Base-by-base conservation (phyloP, 257 asterid species). In the Knoxia roxburghii region DNA sequence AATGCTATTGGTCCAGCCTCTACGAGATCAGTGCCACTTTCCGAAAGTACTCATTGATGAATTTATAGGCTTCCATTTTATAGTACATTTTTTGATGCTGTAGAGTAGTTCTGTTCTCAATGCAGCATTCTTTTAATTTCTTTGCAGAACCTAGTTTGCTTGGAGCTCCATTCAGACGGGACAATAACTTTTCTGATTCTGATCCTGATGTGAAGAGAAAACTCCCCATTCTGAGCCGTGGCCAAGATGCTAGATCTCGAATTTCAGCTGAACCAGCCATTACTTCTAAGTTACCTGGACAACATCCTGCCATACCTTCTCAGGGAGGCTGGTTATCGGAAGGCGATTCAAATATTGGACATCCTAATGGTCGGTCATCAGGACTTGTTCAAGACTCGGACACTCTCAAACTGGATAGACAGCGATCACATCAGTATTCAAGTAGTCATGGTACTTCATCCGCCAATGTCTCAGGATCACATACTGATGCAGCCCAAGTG, bases 111-210 rank as follows among this genome's bases (percentile, higher is more conserved):
- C 61, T 24, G 39, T 13, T 37, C 37, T 43, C 69, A 29, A 57
- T 35, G 60, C 24, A 23, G 21, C 5, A 50, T 48, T 55, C 20
- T 49, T 18, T 54, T 37, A 58, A 64, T 74, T 70, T 32, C 59
- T 75, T 55, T 74, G 75, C 85, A 88, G 97, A 88, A 79, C 96
- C 95, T 68, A 87, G 92, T 76, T 75, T 88, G 78, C 95, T 84
- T 67, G 96, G 95, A 61, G 94, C 82, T 77, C 95, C 91, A 70
- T 82, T 82, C 69, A 85, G 89, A 67, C 81, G 85, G 72, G 99
- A 88, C 61, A 71, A 53, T 77, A 80, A 59, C 65, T 52, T 72
- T 55, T 72, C 77, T 20, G 85, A 80, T 48, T 73, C 71, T 67
- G 82, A 73, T 67, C 73, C 73, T 76, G 79, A 71, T 80, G 64